Conservation (phyloP, 169 alveolate species). For the Plasmodium cynomolgi region DNA sequence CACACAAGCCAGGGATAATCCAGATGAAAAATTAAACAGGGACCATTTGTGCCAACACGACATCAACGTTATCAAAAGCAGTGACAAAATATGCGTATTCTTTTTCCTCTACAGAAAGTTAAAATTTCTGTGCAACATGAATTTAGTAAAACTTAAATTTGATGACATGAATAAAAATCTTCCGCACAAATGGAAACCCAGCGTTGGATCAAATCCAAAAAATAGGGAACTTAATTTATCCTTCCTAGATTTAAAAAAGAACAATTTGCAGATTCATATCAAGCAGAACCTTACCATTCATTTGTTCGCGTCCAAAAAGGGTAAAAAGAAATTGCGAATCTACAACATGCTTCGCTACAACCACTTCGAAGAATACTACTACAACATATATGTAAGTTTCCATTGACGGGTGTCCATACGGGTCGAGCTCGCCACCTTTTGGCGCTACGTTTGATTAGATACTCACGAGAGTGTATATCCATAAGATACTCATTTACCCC, state of each 20-base stretch:
- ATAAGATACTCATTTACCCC: not conserved
- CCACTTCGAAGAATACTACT: slow-evolving; percentile 62
- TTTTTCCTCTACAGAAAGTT: slow-evolving; percentile 41
- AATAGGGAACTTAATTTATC: slow-evolving; percentile 17
- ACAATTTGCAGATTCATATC: slow-evolving; percentile 26
- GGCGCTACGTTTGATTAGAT: not conserved
- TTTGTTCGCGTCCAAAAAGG: slow-evolving; percentile 40
- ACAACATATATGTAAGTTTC: slow-evolving; percentile 49
- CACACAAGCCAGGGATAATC: not conserved
- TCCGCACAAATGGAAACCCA: not conserved
- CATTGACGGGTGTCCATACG: not conserved
- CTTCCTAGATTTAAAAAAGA: slow-evolving; percentile 29
- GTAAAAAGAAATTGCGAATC: not conserved
- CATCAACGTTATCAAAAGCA: slow-evolving; percentile 38
- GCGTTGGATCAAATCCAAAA: not conserved
- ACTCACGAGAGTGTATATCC: not conserved
- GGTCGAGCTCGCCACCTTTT: not conserved
- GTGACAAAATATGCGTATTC: slow-evolving; percentile 45
- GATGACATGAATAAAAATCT: not conserved
- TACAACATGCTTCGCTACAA: slow-evolving; percentile 69
- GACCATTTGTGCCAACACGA: slow-evolving; percentile 33
- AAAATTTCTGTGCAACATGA: slow-evolving; percentile 63
- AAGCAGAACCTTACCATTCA: slow-evolving; percentile 6
- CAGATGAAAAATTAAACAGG: not conserved
- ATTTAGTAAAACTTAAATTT: slow-evolving; percentile 19